Base-by-base conservation (phyloP, 2,329 filamentous ascomycete genomes). In the Lasiodiplodia theobromae region DNA sequence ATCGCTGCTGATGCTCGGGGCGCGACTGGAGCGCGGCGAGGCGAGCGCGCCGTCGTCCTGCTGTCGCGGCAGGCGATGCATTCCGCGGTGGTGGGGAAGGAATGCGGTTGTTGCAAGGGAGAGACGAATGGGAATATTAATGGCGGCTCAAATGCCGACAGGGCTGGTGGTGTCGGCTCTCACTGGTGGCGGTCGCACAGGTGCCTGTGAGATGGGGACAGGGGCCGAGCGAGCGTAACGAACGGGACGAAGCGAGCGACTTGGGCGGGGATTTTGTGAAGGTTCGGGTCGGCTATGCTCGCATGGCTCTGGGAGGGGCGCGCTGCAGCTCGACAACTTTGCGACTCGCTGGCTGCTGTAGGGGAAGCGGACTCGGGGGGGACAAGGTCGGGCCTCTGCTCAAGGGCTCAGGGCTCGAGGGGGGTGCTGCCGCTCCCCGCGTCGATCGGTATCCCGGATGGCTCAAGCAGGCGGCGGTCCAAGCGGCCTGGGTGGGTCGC, bases 1-100 rank as follows among this genome's bases (percentile, higher is more conserved):
- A 78, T 93, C 91, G 82, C 91, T 92, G 70, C 89, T 92, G 71
- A 91, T 85, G 79, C 90, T 92, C 57, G 73, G 70, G 23, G 77
- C 76, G 69, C 77, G 76, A 72, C 77, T 79, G 23, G 76, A 78
- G 73, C 78, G 78, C 68, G 77, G 73, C 53, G 78, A 80, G 56
- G 54, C 49, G 49, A 53, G 66, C 10, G 56, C 57, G 66, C 66
- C 57, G 56, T 68, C 66, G 34, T 51, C 53, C 47, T 67, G 65
- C 21, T 58, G 54, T 21, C 34, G 40, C 31, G 66, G 49, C 44
- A 44, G 47, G 34, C 66, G 66, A 60, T 68, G 34, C 66, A 68
- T 68, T 66, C 63, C 63, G 63, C 49, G 23, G 56, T 28, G 28
- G 44, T 8, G 23, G 21, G 12, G 25, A 38, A 25, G 65, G 65